Percentiles rank a stretch among this genome's conserved stretches.
Evolutionary conservation across 805 yeast genomes (phyloP).

Genomic region (Lipomyces orientalis): DNA sequence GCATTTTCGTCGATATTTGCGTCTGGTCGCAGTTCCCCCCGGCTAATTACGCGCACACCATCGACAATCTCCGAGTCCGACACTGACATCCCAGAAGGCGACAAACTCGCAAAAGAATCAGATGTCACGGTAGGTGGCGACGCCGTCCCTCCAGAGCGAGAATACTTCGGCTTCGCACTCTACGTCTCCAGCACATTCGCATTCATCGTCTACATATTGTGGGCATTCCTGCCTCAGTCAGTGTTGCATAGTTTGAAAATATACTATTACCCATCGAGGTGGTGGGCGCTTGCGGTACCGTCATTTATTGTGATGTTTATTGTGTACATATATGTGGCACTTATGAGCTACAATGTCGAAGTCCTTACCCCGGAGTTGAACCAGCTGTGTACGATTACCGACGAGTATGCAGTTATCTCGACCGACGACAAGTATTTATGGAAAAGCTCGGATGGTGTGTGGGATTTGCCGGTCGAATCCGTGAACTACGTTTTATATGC

Average conservation of each 20-base stretch:
- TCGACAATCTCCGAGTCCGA: slow-evolving; percentile 36
- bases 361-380: slow-evolving; percentile 64
- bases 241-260: slow-evolving; percentile 60
- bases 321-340: slow-evolving; percentile 72
- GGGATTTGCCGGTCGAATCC: slow-evolving; percentile 78
- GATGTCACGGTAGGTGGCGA: slow-evolving; percentile 48
- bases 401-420: slow-evolving; percentile 59
- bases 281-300: slow-evolving; percentile 89
- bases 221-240: slow-evolving; percentile 77
- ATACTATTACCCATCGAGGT: slow-evolving; percentile 81
- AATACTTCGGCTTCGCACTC: slow-evolving; percentile 86
- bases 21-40: slow-evolving; percentile 35
- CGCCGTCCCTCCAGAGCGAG: slow-evolving; percentile 52
- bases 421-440: slow-evolving; percentile 52
- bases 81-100: slow-evolving; percentile 40
- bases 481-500: slow-evolving; percentile 69
- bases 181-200: slow-evolving; percentile 69
- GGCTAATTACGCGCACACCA: slow-evolving; percentile 13
- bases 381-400: slow-evolving; percentile 69
- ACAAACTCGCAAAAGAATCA: slow-evolving; percentile 46
- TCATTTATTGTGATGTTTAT: slow-evolving; percentile 70
- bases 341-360: slow-evolving; percentile 79
- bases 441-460: slow-evolving; percentile 77
- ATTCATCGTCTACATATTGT: slow-evolving; percentile 62
- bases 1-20: slow-evolving; percentile 35